Conservation (phyloP, 805 yeast species). For the Isabelozyma pseudorhagii region DNA sequence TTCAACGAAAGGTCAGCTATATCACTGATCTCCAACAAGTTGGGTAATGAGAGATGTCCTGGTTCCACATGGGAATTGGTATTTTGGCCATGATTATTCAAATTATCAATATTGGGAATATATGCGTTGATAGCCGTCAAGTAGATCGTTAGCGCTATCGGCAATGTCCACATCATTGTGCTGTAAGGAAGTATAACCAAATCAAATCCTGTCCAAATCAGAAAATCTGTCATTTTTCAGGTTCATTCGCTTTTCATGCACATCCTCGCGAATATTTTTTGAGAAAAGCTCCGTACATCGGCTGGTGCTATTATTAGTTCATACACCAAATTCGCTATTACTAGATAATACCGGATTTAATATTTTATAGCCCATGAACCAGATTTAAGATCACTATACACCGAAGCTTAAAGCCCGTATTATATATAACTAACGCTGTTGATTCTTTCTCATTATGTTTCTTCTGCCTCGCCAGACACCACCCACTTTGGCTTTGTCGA, state of each 20-base stretch:
- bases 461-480: conserved; percentile 58
- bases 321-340: too few relatives aligned
- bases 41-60: conserved; percentile 31
- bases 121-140: background rate
- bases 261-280: background rate
- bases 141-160: background rate
- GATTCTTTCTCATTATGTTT: conserved; percentile 44
- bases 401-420: background rate
- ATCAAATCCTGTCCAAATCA: background rate
- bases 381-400: too few relatives aligned
- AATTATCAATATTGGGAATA: background rate
- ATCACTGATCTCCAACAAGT: conserved; percentile 22
- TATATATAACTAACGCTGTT: conserved; percentile 4
- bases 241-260: background rate
- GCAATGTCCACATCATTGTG: background rate
- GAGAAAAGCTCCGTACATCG: too few relatives aligned
- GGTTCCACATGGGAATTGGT: conserved; percentile 3
- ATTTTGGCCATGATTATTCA: background rate
- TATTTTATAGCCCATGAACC: too few relatives aligned
- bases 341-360: too few relatives aligned
- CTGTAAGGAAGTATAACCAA: background rate
- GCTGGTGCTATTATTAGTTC: too few relatives aligned
- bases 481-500: conserved; percentile 42
- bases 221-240: background rate
- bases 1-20: conserved; percentile 19